Evolutionary conservation across 1,284 basidiomycete species (phyloP), one percentile per base, ranked within the genome.

Genomic region (Tylopilus sp.): DNA sequence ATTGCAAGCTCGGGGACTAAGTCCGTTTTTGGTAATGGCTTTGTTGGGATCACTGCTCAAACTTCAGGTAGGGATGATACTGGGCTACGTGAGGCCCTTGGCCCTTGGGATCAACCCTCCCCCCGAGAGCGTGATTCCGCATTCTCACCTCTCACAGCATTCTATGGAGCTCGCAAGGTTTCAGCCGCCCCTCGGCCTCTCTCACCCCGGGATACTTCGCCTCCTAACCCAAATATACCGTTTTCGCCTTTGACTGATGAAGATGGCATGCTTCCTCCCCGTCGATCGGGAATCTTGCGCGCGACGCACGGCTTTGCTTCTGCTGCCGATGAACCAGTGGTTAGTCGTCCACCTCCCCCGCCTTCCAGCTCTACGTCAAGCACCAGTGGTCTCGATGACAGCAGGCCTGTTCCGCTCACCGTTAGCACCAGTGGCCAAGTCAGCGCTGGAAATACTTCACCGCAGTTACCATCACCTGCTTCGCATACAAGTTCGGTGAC

Each of bases 381-480:
- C 15, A 47, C 50, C 14, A 52, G 51, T 38, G 61, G 54, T 39
- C 48, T 55, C 1, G 68, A 70, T 9, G 65, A 67, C 9, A 45
- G 56, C 3, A 54, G 58, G 6, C 60, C 64, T 18, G 31, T 53
- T 4, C 56, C 66, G 24, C 71, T 83, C 4, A 75, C 77, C 10
- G 75, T 85, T 29, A 78, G 71, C 53, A 81, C 77, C 0, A 74
- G 73, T 30, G 66, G 51, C 58, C 75, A 64, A 63, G 47, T 52
- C 14, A 67, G 54, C 18, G 56, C 64, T 2, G 67, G 67, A 10
- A 69, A 66, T 49, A 59, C 64, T 6, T 73, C 72, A 20, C 71
- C 70, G 3, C 77, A 81, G 54, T 60, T 82, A 21, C 78, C 80
- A 28, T 81, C 80, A 7, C 80, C 80, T 36, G 74, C 77, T 26